Percentiles rank a stretch among this genome's conserved stretches.
phyloP scores from a whole-genome alignment of 805 yeast species.

The Candida cerambycidarum region DNA sequence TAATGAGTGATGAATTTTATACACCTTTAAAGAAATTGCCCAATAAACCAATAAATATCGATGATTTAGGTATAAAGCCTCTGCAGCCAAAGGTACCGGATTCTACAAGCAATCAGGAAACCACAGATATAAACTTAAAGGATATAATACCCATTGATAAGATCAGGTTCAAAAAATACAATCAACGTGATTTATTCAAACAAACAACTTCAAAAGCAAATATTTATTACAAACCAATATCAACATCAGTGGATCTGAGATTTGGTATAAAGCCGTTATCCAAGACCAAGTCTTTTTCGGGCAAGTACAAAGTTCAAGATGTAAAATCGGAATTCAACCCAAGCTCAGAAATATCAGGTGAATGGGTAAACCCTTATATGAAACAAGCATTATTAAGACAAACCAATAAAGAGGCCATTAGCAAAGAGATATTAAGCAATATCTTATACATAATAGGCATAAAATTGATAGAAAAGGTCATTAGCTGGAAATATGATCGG shows the following conservation, averaged over 20 bases:
- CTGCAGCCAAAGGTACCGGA: background rate
- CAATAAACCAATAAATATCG: slow-evolving; percentile 10
- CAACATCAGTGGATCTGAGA: slow-evolving; percentile 23
- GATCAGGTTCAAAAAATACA: slow-evolving; percentile 18
- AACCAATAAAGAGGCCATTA: slow-evolving; percentile 39
- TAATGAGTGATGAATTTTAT: slow-evolving; percentile 8
- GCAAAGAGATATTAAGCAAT: slow-evolving; percentile 26
- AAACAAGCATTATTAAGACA: slow-evolving; percentile 46
- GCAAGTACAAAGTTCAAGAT: background rate
- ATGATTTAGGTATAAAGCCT: background rate
- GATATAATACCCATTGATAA: slow-evolving; percentile 6
- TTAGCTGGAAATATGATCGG: slow-evolving; percentile 1
- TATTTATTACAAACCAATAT: slow-evolving; percentile 33
- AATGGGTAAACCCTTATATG: slow-evolving; percentile 45
- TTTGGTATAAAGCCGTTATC: slow-evolving; percentile 27
- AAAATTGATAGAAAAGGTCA: slow-evolving; percentile 14
- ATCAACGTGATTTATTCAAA: slow-evolving; percentile 10
- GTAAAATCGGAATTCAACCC: background rate
- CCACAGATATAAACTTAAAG: background rate
- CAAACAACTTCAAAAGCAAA: slow-evolving; percentile 18
- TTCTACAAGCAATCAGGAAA: background rate
- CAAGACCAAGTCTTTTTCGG: slow-evolving; percentile 15
- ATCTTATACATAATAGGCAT: slow-evolving; percentile 27
- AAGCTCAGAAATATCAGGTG: slow-evolving; percentile 18
- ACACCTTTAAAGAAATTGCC: slow-evolving; percentile 16